phyloP scores from a whole-genome alignment of 257 asterid species.

The Catharanthus roseus region DNA sequence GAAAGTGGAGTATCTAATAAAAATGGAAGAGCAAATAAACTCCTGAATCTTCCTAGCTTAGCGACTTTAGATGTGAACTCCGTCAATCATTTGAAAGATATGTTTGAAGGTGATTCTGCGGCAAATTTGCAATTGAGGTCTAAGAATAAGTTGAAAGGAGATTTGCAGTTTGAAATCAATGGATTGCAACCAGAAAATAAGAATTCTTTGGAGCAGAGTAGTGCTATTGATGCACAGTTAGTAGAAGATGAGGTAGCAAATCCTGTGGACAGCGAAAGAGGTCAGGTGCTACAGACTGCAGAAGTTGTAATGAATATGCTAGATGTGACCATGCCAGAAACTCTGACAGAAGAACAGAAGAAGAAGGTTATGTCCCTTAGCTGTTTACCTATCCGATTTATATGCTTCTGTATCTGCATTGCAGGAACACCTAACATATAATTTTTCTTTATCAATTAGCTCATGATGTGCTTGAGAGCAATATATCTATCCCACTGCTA shows the following conservation, averaged over 20 bases:
- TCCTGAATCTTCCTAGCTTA: slow-evolving; percentile 32
- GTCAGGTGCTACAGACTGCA: slow-evolving; percentile 63
- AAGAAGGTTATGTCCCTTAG: slow-evolving; percentile 49
- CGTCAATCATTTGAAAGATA: slow-evolving; percentile 28
- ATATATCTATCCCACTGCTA: not conserved
- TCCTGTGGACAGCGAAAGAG: slow-evolving; percentile 50
- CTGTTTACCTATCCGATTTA: not conserved
- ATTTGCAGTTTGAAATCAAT: slow-evolving; percentile 15
- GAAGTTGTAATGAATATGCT: slow-evolving; percentile 75
- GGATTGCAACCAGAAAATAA: slow-evolving; percentile 27
- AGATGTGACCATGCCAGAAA: slow-evolving; percentile 68
- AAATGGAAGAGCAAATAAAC: slow-evolving; percentile 29
- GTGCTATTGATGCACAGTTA: slow-evolving; percentile 33
- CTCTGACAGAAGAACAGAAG: slow-evolving; percentile 71
- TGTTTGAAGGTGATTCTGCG: slow-evolving; percentile 24
- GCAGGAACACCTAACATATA: not conserved
- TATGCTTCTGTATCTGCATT: slow-evolving; percentile 9
- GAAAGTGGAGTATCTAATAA: slow-evolving; percentile 33
- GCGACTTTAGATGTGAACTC: slow-evolving; percentile 24
- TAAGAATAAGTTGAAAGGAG: slow-evolving; percentile 23
- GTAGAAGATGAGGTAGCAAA: slow-evolving; percentile 29
- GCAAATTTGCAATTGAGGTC: slow-evolving; percentile 28
- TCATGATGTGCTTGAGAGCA: not conserved
- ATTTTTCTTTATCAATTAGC: not conserved
- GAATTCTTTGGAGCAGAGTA: slow-evolving; percentile 12